phyloP scores from a whole-genome alignment of 2,329 filamentous ascomycete species.

The Ustulina deusta region DNA sequence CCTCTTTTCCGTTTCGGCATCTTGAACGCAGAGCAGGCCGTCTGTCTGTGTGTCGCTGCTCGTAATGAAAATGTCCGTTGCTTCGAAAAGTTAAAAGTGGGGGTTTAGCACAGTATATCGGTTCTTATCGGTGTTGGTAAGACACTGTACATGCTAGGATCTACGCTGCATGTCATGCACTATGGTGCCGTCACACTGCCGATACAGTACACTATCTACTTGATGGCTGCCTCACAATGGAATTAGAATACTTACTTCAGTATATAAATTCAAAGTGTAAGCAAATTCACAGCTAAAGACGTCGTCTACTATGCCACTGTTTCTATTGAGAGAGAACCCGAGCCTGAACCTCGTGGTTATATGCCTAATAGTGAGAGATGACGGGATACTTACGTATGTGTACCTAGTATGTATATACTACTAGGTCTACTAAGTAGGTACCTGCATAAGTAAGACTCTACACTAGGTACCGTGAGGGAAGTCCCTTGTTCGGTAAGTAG shows the following conservation, averaged over 20 bases:
- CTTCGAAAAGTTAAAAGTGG: conserved; percentile 33
- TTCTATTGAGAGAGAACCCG: not conserved
- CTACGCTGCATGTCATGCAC: conserved; percentile 27
- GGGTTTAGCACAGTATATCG: conserved; percentile 18
- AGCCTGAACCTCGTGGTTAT: not conserved
- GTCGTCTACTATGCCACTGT: not conserved
- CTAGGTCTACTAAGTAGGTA: too few relatives aligned
- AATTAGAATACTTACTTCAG: not conserved
- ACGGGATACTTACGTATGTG: too few relatives aligned
- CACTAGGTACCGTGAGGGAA: not conserved
- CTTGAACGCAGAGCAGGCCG: conserved; percentile 3
- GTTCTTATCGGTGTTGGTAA: conserved; percentile 9
- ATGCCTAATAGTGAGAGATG: not conserved
- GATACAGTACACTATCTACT: not conserved
- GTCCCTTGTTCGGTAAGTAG: not conserved
- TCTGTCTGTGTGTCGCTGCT: not conserved
- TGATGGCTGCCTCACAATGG: not conserved
- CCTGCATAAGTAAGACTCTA: too few relatives aligned
- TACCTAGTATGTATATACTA: too few relatives aligned
- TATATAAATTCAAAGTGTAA: not conserved
- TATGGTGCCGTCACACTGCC: too few relatives aligned
- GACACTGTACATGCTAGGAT: conserved; percentile 13
- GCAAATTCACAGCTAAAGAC: not conserved
- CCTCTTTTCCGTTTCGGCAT: conserved; percentile 64
- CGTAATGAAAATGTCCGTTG: not conserved